phyloP scores from a whole-genome alignment of 2,329 filamentous ascomycete genomes.

The Zelopaecilomyces penicillatus region DNA sequence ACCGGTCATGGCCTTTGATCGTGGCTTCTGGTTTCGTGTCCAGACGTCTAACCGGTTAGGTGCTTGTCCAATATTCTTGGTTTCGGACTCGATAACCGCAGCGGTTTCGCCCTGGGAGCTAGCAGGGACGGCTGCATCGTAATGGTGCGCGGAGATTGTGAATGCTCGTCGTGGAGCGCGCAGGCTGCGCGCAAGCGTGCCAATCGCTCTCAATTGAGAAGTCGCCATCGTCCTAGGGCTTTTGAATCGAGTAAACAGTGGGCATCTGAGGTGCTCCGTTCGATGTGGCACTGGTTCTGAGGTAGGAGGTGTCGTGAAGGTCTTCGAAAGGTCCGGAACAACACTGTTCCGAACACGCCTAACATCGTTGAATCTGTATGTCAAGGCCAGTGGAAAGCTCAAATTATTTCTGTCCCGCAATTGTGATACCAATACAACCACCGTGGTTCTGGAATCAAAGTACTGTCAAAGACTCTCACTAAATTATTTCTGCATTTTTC shows the following conservation, averaged over 20 bases:
- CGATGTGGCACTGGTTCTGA: no score
- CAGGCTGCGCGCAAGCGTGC: conserved; percentile 35
- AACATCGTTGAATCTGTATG: no score
- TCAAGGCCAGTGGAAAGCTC: no score
- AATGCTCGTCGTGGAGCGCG: conserved; percentile 40
- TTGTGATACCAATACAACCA: no score
- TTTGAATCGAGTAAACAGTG: no score
- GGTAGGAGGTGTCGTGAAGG: no score
- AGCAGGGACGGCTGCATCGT: conserved; percentile 35
- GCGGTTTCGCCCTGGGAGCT: conserved; percentile 30
- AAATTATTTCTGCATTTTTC: background rate
- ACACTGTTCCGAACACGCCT: no score
- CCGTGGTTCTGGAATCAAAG: no score
- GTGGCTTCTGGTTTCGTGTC: conserved; percentile 77
- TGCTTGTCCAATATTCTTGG: conserved; percentile 60
- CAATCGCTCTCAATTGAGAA: conserved; percentile 38
- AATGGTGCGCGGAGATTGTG: conserved; percentile 37
- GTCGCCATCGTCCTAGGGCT: conserved; percentile 28
- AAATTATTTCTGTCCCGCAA: no score
- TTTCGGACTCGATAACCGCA: conserved; percentile 32
- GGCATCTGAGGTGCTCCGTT: no score
- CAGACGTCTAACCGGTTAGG: conserved; percentile 77
- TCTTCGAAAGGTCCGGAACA: no score
- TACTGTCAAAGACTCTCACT: no score
- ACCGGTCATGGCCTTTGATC: conserved; percentile 79